These are phyloP conservation scores for Phanerodontia chrysosporium DNA, from an alignment of 768 basidiomycete genomes.

Conservation along the genomic window DNA sequence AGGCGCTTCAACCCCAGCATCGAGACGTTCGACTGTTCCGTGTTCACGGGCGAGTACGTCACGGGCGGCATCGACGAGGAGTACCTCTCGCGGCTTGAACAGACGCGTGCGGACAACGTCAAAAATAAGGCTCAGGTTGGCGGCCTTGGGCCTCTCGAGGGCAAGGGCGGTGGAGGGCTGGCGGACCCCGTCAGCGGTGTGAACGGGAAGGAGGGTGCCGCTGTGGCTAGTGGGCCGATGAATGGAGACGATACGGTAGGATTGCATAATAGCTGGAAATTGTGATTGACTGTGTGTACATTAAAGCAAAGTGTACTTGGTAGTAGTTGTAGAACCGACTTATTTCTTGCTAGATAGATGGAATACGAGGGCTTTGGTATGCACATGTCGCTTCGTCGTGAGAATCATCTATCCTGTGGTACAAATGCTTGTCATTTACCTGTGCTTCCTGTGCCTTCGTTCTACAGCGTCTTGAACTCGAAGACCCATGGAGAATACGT, in stretches of 20 bases:
- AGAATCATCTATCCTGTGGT: too few relatives aligned
- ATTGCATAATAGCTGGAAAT: conserved; percentile 68
- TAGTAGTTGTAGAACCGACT: not conserved
- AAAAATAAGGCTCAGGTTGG: conserved; percentile 46
- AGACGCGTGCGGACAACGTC: conserved; percentile 75
- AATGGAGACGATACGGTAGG: conserved; percentile 79
- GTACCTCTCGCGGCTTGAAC: conserved; percentile 76
- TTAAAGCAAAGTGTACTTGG: not conserved
- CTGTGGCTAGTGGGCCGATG: conserved; percentile 35
- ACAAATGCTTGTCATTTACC: too few relatives aligned
- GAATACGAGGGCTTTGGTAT: not conserved
- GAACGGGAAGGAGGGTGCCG: conserved; percentile 20
- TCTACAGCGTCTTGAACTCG: too few relatives aligned
- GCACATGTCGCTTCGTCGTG: too few relatives aligned
- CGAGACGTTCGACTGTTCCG: conserved; percentile 87
- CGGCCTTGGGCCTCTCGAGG: conserved; percentile 31
- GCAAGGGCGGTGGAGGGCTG: conserved; percentile 30
- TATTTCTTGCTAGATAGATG: not conserved
- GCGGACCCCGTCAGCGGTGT: conserved; percentile 17
- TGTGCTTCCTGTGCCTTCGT: too few relatives aligned
- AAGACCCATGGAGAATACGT: too few relatives aligned
- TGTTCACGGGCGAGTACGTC: conserved; percentile 95
- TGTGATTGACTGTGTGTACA: conserved; percentile 19
- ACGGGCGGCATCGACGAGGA: conserved; percentile 87
- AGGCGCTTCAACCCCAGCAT: conserved; percentile 79